Percentiles rank a stretch among this genome's conserved stretches.
phyloP scores from a whole-genome alignment of 1,284 basidiomycete genomes.

The Blastosporella zonata region DNA sequence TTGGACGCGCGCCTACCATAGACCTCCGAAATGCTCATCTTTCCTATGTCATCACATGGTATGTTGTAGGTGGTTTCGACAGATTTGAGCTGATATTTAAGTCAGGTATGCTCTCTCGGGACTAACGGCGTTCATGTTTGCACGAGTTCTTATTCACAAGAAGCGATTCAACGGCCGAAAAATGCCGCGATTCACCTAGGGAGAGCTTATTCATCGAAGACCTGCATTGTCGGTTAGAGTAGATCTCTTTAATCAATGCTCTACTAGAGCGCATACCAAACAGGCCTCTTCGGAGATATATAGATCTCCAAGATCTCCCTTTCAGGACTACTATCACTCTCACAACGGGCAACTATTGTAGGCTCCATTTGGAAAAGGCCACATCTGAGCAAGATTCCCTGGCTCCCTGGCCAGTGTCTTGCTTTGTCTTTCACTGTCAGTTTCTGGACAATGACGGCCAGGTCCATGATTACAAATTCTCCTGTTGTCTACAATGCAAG shows the following conservation, averaged over 20 bases:
- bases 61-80: constrained; percentile 11
- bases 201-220: neutral
- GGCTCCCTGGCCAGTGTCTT: neutral
- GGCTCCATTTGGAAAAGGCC: neutral
- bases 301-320: too few relatives aligned
- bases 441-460: neutral
- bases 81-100: constrained; percentile 3
- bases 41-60: constrained; percentile 97
- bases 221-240: constrained; percentile 3
- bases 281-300: too few relatives aligned
- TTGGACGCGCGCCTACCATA: constrained; percentile 83
- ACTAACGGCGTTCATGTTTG: constrained; percentile 64
- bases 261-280: too few relatives aligned
- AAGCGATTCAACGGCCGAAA: constrained; percentile 38
- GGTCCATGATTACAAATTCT: neutral
- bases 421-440: neutral
- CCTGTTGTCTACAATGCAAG: constrained; percentile 1
- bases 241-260: neutral
- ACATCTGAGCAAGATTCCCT: neutral
- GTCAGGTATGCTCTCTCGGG: constrained; percentile 70
- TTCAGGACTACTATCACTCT: too few relatives aligned
- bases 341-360: neutral
- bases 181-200: constrained; percentile 31
- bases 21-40: constrained; percentile 94
- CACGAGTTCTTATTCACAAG: constrained; percentile 51